Evolutionary conservation across 768 basidiomycete species (phyloP).

Genomic region (Termitomyces sp.): DNA sequence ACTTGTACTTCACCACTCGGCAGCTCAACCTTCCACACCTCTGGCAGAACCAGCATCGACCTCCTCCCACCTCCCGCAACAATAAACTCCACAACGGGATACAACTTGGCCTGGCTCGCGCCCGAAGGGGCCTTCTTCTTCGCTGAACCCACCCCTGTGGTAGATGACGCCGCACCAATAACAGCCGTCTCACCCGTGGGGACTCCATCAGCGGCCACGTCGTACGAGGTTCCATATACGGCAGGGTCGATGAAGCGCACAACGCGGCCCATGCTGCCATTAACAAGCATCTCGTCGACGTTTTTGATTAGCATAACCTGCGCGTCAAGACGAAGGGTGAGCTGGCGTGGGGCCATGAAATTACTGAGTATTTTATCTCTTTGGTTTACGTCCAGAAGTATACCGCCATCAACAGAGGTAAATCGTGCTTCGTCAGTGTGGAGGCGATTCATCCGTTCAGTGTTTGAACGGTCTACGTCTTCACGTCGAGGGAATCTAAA

Average conservation of each 20-base stretch:
- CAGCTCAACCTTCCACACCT: constrained; percentile 82
- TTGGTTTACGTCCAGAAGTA: constrained; percentile 44
- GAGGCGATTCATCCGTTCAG: constrained; percentile 57
- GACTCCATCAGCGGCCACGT: constrained; percentile 22
- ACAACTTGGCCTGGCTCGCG: constrained; percentile 19
- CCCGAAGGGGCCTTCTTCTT: constrained; percentile 21
- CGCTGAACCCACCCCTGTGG: constrained; percentile 15
- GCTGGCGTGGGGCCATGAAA: constrained; percentile 77
- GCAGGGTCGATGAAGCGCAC: constrained; percentile 62
- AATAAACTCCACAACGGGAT: constrained; percentile 78
- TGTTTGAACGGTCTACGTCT: constrained; percentile 87
- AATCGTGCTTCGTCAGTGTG: constrained; percentile 48
- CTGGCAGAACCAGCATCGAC: constrained; percentile 57
- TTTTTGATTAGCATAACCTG: constrained; percentile 99
- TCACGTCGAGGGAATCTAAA: constrained; percentile 84
- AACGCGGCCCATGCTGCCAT: constrained; percentile 90
- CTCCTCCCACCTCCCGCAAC: constrained; percentile 52
- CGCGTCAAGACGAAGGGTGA: constrained; percentile 72
- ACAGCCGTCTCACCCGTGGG: constrained; percentile 22
- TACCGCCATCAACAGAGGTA: constrained; percentile 60
- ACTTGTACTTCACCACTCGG: constrained; percentile 85
- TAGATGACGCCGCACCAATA: constrained; percentile 24
- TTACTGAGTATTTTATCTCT: constrained; percentile 79
- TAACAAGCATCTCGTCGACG: constrained; percentile 83
- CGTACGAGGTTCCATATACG: constrained; percentile 37